Percentiles rank a stretch among this genome's conserved stretches.
These are phyloP conservation scores for Arthrobotrys musiformis DNA, from an alignment of 2,329 filamentous ascomycete species.

Conservation along the genomic window DNA sequence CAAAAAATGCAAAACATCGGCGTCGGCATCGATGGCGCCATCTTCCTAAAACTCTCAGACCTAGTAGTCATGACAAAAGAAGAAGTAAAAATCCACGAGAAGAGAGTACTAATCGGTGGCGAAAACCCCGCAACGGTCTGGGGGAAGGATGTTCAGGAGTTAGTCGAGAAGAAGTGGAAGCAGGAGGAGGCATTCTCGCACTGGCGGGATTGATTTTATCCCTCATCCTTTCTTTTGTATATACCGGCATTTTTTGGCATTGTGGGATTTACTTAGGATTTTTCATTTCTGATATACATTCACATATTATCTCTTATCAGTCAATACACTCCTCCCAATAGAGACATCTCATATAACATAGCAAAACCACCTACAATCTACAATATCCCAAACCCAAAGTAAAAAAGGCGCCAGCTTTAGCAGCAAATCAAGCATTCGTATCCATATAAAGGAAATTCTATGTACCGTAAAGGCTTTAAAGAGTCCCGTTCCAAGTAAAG, in stretches of 20 bases:
- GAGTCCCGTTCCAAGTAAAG: too few species aligned
- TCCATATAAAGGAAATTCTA: too few species aligned
- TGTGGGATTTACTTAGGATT: too few species aligned
- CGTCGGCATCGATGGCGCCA: constrained; percentile 64
- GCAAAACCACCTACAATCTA: too few species aligned
- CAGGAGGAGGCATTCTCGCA: constrained; percentile 69
- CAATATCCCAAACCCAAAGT: too few species aligned
- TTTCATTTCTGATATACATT: background rate
- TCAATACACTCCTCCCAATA: too few species aligned
- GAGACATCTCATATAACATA: too few species aligned
- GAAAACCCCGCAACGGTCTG: constrained; percentile 79
- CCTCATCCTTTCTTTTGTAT: background rate
- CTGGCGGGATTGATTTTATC: constrained; percentile 35
- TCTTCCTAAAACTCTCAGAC: constrained; percentile 64
- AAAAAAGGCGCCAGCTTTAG: too few species aligned
- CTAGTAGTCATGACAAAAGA: constrained; percentile 94
- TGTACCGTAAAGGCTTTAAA: too few species aligned
- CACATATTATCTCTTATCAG: background rate
- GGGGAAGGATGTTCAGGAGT: constrained; percentile 72
- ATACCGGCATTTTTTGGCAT: too few species aligned
- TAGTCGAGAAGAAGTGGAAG: constrained; percentile 73
- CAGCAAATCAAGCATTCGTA: too few species aligned
- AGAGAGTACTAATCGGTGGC: constrained; percentile 76
- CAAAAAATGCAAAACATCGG: constrained; percentile 80
- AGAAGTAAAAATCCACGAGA: constrained; percentile 82